Conservation (phyloP, 345 rosid genomes). For the Chamaenerion angustifolium region DNA sequence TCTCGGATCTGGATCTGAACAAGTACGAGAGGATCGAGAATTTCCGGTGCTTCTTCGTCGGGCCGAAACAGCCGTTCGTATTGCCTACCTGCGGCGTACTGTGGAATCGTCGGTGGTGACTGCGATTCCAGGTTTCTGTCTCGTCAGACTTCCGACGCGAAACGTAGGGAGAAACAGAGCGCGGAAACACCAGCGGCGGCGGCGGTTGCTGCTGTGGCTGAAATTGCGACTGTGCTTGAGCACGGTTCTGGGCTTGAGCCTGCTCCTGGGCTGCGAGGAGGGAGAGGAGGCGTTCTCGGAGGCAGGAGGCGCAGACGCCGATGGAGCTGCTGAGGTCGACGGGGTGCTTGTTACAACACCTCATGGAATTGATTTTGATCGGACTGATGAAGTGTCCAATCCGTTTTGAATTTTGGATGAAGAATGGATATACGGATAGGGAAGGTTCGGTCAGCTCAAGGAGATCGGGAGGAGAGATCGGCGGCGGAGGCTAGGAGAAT, state of each 20-base stretch:
- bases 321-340: conserved; percentile 24
- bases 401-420: too few relatives aligned
- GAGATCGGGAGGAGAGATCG: too few relatives aligned
- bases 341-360: conserved; percentile 31
- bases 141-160: conserved; percentile 26
- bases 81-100: conserved; percentile 68
- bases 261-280: conserved; percentile 21
- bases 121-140: conserved; percentile 3
- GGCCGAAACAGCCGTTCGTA: conserved; percentile 8
- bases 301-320: conserved; percentile 41
- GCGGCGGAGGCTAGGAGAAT: background rate
- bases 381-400: too few relatives aligned
- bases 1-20: conserved; percentile 65
- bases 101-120: conserved; percentile 30
- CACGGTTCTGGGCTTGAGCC: conserved; percentile 6
- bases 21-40: conserved; percentile 42
- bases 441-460: too few relatives aligned
- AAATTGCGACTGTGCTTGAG: background rate
- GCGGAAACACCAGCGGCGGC: conserved; percentile 52
- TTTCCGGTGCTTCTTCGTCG: conserved; percentile 17
- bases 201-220: conserved; percentile 7
- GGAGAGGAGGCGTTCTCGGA: conserved; percentile 25
- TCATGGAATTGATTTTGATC: conserved; percentile 10
- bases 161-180: conserved; percentile 70
- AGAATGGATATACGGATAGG: too few relatives aligned